phyloP scores from a whole-genome alignment of 305 asterid genomes.

The Solanum hybrid region DNA sequence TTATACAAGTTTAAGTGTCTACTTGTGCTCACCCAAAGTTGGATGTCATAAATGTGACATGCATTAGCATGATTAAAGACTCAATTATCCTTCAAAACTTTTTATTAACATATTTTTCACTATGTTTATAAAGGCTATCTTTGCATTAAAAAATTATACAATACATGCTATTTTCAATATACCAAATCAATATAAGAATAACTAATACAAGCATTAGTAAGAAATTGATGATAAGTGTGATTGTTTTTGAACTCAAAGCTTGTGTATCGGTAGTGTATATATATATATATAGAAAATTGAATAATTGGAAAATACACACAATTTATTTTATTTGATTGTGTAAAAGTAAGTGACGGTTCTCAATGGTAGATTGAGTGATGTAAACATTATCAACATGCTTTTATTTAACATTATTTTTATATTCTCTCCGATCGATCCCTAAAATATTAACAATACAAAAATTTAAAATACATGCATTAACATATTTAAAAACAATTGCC shows the following conservation, averaged over 20 bases:
- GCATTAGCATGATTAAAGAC: not conserved
- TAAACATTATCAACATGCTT: not conserved
- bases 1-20: too few relatives aligned
- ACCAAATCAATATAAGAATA: not conserved
- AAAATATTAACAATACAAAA: not conserved
- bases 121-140: not conserved
- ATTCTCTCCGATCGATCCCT: accelerated
- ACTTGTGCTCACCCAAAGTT: not conserved
- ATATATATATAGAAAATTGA: too few relatives aligned
- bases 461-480: not conserved
- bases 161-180: not conserved
- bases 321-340: too few relatives aligned
- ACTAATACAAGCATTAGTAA: not conserved
- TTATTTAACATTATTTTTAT: not conserved
- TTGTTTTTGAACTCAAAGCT: not conserved
- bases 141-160: too few relatives aligned
- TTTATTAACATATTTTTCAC: not conserved
- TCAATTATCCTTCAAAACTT: not conserved
- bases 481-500: not conserved
- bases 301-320: too few relatives aligned
- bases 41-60: not conserved
- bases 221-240: not conserved
- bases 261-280: not conserved
- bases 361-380: not conserved
- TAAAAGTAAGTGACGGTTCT: not conserved